Evolutionary conservation across 345 rosid genomes (phyloP).

Genomic region (Hibiscus tridactylites): DNA sequence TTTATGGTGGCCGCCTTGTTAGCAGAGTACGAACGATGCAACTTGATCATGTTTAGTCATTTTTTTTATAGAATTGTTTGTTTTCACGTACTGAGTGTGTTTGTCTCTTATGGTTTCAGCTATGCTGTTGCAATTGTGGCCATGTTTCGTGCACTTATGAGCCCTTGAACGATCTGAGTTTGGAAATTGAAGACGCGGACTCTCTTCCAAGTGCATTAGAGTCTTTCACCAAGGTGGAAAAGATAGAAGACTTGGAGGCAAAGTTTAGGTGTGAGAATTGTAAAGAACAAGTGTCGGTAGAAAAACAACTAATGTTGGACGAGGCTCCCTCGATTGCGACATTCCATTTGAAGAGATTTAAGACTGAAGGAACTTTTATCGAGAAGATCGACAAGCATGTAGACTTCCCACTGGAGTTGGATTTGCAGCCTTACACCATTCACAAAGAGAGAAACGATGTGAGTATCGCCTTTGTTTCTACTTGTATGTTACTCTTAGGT

Average conservation of each 20-base stretch:
- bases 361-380: conserved; percentile 47
- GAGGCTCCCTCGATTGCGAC: conserved; percentile 56
- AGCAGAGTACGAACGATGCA: conserved; percentile 7
- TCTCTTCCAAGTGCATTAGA: background rate
- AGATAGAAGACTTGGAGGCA: background rate
- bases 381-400: conserved; percentile 77
- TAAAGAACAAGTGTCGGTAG: conserved; percentile 50
- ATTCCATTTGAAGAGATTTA: conserved; percentile 87
- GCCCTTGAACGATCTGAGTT: conserved; percentile 13
- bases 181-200: conserved; percentile 12
- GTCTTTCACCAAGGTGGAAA: conserved; percentile 13
- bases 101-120: conserved; percentile 4
- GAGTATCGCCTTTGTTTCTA: conserved; percentile 16
- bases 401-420: conserved; percentile 66
- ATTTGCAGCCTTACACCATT: conserved; percentile 55
- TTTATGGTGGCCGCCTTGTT: conserved; percentile 15
- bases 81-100: background rate
- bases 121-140: conserved; percentile 15
- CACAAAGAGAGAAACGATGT: conserved; percentile 27
- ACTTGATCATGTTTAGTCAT: background rate
- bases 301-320: conserved; percentile 74
- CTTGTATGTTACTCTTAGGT: background rate
- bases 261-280: conserved; percentile 19
- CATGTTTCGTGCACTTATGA: conserved; percentile 6
- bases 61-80: background rate